Conservation (phyloP, 2,329 filamentous ascomycete genomes). For the Ophiosphaerella narmari region DNA sequence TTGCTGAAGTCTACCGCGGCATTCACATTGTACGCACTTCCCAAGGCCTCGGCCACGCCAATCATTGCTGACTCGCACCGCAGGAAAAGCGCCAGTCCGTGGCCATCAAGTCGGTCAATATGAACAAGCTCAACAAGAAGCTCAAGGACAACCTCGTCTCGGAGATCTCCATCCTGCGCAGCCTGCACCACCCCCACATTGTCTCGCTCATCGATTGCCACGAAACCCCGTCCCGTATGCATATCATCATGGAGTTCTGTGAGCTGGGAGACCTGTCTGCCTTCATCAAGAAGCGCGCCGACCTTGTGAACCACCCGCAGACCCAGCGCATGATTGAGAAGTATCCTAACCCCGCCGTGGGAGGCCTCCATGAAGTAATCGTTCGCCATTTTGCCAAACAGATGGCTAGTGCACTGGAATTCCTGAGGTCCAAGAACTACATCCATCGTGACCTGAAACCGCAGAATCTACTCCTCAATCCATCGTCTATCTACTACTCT, state of each 20-base stretch:
- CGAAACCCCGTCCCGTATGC: constrained; percentile 85
- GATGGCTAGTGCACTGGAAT: constrained; percentile 87
- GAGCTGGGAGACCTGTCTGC: constrained; percentile 91
- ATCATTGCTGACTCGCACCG: constrained; percentile 18
- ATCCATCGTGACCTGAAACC: constrained; percentile 98
- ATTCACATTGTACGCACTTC: constrained; percentile 72
- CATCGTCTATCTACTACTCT: constrained; percentile 73
- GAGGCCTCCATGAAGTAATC: constrained; percentile 95
- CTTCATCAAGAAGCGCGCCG: constrained; percentile 93
- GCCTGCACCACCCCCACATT: constrained; percentile 92
- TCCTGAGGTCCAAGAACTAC: constrained; percentile 81
- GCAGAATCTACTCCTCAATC: constrained; percentile 90
- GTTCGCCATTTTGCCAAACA: constrained; percentile 96
- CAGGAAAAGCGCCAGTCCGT: constrained; percentile 81
- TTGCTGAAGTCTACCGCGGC: constrained; percentile 91
- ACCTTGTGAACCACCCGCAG: constrained; percentile 75
- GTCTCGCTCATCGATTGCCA: constrained; percentile 94
- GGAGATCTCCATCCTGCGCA: constrained; percentile 95
- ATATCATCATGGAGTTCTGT: constrained; percentile 98
- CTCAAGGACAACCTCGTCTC: constrained; percentile 93
- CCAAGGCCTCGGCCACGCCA: background rate
- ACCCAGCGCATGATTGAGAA: constrained; percentile 90
- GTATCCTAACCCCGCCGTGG: constrained; percentile 81
- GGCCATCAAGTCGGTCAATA: constrained; percentile 95
- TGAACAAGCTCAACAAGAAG: constrained; percentile 89